Evolutionary conservation across 805 yeast species (phyloP).

Genomic region (Metschnikowia similis): DNA sequence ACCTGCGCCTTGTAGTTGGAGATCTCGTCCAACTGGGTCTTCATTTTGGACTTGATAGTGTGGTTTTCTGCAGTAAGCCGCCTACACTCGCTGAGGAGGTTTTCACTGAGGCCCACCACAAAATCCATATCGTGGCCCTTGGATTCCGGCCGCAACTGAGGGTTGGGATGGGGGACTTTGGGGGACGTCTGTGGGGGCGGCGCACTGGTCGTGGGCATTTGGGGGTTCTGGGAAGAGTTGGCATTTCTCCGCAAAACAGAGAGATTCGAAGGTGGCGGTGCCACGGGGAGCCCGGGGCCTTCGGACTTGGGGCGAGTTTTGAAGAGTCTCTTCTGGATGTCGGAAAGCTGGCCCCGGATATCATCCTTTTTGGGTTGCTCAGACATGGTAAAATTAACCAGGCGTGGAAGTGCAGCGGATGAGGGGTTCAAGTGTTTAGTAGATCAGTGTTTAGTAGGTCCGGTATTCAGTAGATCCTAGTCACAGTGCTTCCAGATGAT

Average conservation of each 20-base stretch:
- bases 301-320: conserved; percentile 11
- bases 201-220: not conserved
- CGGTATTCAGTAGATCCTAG: no score
- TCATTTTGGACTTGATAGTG: conserved; percentile 40
- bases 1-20: conserved; percentile 34
- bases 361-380: conserved; percentile 21
- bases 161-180: conserved; percentile 21
- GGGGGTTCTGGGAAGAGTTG: not conserved
- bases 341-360: conserved; percentile 37
- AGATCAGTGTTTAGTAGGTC: no score
- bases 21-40: conserved; percentile 40
- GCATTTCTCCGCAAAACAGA: conserved; percentile 10
- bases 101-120: conserved; percentile 71
- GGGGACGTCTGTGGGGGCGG: conserved; percentile 14
- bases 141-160: conserved; percentile 39
- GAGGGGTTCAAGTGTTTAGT: not conserved
- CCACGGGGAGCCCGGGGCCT: conserved; percentile 1
- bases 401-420: no score
- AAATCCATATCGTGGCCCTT: conserved; percentile 64
- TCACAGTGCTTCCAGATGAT: no score
- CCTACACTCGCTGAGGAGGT: conserved; percentile 65
- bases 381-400: conserved; percentile 8
- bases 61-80: conserved; percentile 63
- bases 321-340: conserved; percentile 34
- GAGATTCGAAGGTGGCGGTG: conserved; percentile 6